Percentiles rank a stretch among this genome's conserved stretches.
These are phyloP conservation scores for Mitragyna speciosa DNA, from an alignment of 257 asterid genomes.

Conservation along the genomic window DNA sequence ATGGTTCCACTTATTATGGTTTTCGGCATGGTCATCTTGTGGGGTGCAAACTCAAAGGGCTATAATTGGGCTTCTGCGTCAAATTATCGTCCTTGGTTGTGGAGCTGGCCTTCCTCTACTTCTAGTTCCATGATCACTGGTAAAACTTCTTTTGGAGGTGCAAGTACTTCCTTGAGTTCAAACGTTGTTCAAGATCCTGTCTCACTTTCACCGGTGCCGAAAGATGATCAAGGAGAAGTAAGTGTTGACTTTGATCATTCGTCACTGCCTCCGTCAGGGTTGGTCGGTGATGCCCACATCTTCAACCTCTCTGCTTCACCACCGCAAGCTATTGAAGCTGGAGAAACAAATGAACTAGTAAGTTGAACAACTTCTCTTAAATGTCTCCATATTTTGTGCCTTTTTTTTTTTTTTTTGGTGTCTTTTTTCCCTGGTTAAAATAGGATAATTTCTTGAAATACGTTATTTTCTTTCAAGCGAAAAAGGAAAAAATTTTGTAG, in stretches of 20 bases:
- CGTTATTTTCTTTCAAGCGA: not conserved
- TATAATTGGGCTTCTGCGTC: slow-evolving; percentile 31
- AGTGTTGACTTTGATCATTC: not conserved
- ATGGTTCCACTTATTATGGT: slow-evolving; percentile 48
- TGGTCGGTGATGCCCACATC: slow-evolving; percentile 26
- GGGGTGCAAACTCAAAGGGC: slow-evolving; percentile 5
- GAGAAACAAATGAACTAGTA: slow-evolving; percentile 17
- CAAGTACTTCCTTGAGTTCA: slow-evolving; percentile 8
- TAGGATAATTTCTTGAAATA: not conserved
- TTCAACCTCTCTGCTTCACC: slow-evolving; percentile 39
- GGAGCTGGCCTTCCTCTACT: slow-evolving; percentile 12
- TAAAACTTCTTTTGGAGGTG: not conserved
- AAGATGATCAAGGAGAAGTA: not conserved
- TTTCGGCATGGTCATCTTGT: slow-evolving; percentile 28
- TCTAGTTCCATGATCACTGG: slow-evolving; percentile 1
- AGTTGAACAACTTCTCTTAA: not conserved
- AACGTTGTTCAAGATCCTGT: slow-evolving; percentile 8
- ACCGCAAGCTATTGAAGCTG: slow-evolving; percentile 26
- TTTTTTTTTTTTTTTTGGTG: not conserved
- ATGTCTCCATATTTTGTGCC: not conserved
- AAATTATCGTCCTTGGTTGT: slow-evolving; percentile 36
- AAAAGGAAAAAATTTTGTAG: not conserved
- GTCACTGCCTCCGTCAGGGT: not conserved
- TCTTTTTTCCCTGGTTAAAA: no score
- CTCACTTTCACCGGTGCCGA: not conserved